phyloP scores from a whole-genome alignment of 2,329 filamentous ascomycete species.

The Aureobasidium vineae region DNA sequence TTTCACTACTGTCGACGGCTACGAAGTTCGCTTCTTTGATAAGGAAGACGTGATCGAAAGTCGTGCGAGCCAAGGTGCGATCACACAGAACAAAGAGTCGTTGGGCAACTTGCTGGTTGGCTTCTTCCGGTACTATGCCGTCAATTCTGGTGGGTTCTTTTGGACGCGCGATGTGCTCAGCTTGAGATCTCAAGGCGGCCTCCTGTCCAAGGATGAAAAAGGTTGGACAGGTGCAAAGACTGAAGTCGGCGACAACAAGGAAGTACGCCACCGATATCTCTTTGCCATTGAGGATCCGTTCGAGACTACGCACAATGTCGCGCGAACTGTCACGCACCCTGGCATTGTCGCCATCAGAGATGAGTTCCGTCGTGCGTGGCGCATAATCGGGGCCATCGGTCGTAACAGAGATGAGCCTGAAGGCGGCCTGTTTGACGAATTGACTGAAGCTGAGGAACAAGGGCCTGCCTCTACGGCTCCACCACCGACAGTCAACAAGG shows the following conservation, averaged over 20 bases:
- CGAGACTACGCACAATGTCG: conserved; percentile 83
- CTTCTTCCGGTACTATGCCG: conserved; percentile 84
- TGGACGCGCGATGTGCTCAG: conserved; percentile 81
- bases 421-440: conserved; percentile 35
- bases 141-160: conserved; percentile 64
- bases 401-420: conserved; percentile 36
- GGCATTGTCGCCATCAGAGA: conserved; percentile 80
- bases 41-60: conserved; percentile 67
- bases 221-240: conserved; percentile 85
- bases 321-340: conserved; percentile 77
- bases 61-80: conserved; percentile 56
- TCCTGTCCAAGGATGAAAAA: conserved; percentile 72
- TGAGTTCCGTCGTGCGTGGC: conserved; percentile 78
- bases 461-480: not conserved
- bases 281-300: conserved; percentile 93
- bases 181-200: conserved; percentile 66
- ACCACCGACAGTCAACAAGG: conserved; percentile 17
- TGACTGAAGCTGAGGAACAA: conserved; percentile 28
- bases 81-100: conserved; percentile 68
- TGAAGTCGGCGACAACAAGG: conserved; percentile 59
- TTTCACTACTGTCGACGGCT: conserved; percentile 50
- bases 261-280: conserved; percentile 75
- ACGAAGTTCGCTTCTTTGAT: conserved; percentile 72
- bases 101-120: conserved; percentile 71
- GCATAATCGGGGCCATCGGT: conserved; percentile 61